Base-by-base conservation (phyloP, 1,284 basidiomycete genomes). In the Irpex sp. region DNA sequence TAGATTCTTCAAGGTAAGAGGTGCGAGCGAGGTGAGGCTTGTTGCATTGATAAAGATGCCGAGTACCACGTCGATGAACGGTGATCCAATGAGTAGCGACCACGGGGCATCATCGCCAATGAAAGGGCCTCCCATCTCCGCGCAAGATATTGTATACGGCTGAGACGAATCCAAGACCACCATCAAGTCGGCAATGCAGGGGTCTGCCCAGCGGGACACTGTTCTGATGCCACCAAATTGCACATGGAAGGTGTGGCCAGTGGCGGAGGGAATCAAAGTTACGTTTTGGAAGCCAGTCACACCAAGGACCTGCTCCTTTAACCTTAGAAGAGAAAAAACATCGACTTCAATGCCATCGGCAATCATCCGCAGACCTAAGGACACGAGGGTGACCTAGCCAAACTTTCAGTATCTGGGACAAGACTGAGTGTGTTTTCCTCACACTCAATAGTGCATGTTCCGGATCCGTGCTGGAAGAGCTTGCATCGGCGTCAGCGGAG, bases 291-390 rank as follows among this genome's bases (percentile, higher is more conserved):
- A 90, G 1, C 88, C 88, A 9, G 87, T 61, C 13, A 82, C 68
- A 35, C 78, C 79, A 9, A 83, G 80, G n/a, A 89, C 70, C 67
- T 87, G 80, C 15, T 78, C 73, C 70, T 92, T 91, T 68, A 92
- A 74, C 68, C 83, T 86, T 65, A 89, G 74, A 11, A 88, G 73
- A 13, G 79, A 79, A 58, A 78, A 76, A 5, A 78, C 64, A 62
- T 86, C 85, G 51, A 86, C 79, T 21, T 73, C 59, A 49, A 88
- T 76, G 4, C 88, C 87, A 65, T 86, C 83, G 5, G 84, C 78
- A 31, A 90, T 77, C 83, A 90, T 87, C 58, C 84, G 81, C 43
- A 90, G 71, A 63, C 83, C 81, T 15, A 91, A 75, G 3, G 82
- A 73, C n/a, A 89, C 64, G 46, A 87, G 69, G 0, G 85, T 83